These are phyloP conservation scores for Myxozyma melibiosi DNA, from an alignment of 805 yeast genomes.

Conservation along the genomic window DNA sequence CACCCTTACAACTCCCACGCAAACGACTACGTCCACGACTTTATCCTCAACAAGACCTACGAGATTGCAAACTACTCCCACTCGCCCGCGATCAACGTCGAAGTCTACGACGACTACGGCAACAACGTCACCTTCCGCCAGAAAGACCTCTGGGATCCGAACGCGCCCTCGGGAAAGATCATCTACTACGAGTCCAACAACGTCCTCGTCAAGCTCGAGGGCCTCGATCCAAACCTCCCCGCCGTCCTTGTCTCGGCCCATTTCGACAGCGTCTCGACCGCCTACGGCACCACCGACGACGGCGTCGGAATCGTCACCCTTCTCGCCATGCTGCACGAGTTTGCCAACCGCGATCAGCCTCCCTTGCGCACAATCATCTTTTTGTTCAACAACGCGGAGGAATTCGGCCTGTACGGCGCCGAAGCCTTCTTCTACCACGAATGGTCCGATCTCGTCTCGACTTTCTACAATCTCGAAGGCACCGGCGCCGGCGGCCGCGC, in stretches of 20 bases:
- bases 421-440: slow-evolving; percentile 71
- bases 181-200: slow-evolving; percentile 84
- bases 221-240: slow-evolving; percentile 57
- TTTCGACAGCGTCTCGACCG: slow-evolving; percentile 73
- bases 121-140: slow-evolving; percentile 53
- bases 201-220: slow-evolving; percentile 72
- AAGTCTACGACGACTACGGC: slow-evolving; percentile 48
- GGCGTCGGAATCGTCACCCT: slow-evolving; percentile 86
- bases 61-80: slow-evolving; percentile 40
- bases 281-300: slow-evolving; percentile 88
- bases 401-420: slow-evolving; percentile 86
- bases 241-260: slow-evolving; percentile 82
- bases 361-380: slow-evolving; percentile 76
- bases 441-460: slow-evolving; percentile 63
- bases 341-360: slow-evolving; percentile 37
- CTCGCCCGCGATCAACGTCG: slow-evolving; percentile 41
- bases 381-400: slow-evolving; percentile 89
- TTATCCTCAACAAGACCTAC: slow-evolving; percentile 52
- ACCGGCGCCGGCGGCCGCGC: slow-evolving; percentile 93
- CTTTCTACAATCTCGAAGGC: slow-evolving; percentile 84
- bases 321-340: slow-evolving; percentile 65
- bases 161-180: slow-evolving; percentile 50
- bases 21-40: slow-evolving; percentile 76
- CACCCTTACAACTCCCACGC: slow-evolving; percentile 82
- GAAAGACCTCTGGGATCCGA: slow-evolving; percentile 44